Base-by-base conservation (phyloP, 1,284 basidiomycete species). In the Prillingera fragicola region DNA sequence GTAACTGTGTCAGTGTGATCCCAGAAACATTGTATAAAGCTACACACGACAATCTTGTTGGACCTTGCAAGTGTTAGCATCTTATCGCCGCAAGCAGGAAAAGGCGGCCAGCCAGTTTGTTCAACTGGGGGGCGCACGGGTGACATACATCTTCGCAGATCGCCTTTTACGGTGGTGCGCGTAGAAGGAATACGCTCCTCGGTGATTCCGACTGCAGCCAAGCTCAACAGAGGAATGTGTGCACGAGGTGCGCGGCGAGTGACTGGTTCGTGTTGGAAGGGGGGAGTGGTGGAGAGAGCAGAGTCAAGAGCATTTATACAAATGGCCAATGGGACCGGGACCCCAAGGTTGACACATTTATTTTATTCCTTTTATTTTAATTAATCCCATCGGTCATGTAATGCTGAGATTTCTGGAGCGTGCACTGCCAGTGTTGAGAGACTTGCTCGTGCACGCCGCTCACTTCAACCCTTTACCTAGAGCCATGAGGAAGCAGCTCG, bases 401-500 rank as follows among this genome's bases (percentile, higher is more conserved):
- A n/a, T n/a, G n/a, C n/a, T n/a, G n/a, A 34, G 44, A 51, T 45
- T 48, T 48, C 45, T 41, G 32, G 15, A 24, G 19, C 19, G 5
- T 22, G 10, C 5, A 8, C 27, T 41, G 13, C 14, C 17, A 19
- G 10, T 37, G 10, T 23, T 10, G 9, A 34, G 33, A 9, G 17
- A 12, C 33, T 9, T 9, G 10, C 9, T 34, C 10, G 33, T 12
- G 10, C 10, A 34, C 10, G 13, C 35, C 21, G 15, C 19, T 33
- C 33, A 28, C 13, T 21, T 25, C 33, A 18, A 12, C 10, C 17
- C 12, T 24, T 35, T 39, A 34, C 8, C n/a, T n/a, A n/a, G n/a
- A n/a, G n/a, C 32, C 17, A 73, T 74, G 69, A 66, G 73, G 46
- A 75, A 75, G 51, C 74, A 75, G 50, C 80, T 94, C 44, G 92